Base-by-base conservation (phyloP, 805 yeast genomes). In the Yarrowia sp. region DNA sequence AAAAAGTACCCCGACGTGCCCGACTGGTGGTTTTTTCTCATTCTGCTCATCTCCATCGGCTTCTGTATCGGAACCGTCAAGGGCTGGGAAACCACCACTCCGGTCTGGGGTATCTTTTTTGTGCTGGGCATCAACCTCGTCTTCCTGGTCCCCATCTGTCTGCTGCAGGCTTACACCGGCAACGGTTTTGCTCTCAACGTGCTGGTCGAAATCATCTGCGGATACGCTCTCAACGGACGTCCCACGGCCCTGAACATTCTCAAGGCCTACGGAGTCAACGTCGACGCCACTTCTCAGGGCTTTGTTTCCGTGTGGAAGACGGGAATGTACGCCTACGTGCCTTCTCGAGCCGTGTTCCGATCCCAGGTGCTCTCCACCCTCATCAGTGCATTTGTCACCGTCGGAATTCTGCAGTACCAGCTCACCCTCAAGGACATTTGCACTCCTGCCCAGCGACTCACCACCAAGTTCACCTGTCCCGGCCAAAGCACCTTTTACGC, bases 1-100 rank as follows among this genome's bases (percentile, higher is more conserved):
- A 71, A 69, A 43, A 76, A 74, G 64, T 87, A 87, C 73, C 80
- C 80, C 28, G 91, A 87, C 67, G 90, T 86, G 24, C 95, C 96
- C 0, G 88, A 85, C 67, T 85, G 87, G 86, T 86, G 91, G 90
- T 87, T 82, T 36, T 65, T 83, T 14, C 68, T 77, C 14, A 77
- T 86, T 24, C 76, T 85, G 7, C 68, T 78, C 1, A 74, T 81
- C 38, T 73, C 81, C 73, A 79, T 72, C 19, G 75, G 76, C 0
- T 76, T 84, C n/a, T 54, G 48, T 19, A 38, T 54, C 28, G 62
- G 48, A 10, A 40, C 62, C 2, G 71, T 81, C 49, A 71, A 77
- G 49, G 75, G 73, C 3, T 80, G 81, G 78, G 75, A 72, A 22
- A 77, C 77, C 69, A 82, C 80, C 64, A 79, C 85, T 7, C 87